phyloP scores from a whole-genome alignment of 2,329 filamentous ascomycete genomes.

The Bipolaris oryzae region DNA sequence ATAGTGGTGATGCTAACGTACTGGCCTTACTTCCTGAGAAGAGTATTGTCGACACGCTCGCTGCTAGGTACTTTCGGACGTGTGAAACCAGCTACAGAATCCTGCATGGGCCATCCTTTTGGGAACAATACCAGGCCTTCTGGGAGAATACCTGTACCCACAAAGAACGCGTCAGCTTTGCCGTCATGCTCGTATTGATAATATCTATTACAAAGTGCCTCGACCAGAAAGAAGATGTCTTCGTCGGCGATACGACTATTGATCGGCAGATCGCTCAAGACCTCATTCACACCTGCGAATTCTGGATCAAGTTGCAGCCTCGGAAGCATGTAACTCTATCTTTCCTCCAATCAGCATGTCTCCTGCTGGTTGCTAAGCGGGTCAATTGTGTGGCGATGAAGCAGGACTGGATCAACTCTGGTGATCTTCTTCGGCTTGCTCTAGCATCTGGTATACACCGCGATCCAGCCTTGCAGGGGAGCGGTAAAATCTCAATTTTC shows the following conservation, averaged over 20 bases:
- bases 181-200: conserved; percentile 51
- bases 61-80: conserved; percentile 55
- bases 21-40: conserved; percentile 47
- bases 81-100: conserved; percentile 61
- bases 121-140: conserved; percentile 55
- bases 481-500: conserved; percentile 44
- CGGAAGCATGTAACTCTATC: conserved; percentile 60
- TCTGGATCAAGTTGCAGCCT: conserved; percentile 53
- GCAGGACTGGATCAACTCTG: conserved; percentile 59
- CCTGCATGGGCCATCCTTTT: conserved; percentile 60
- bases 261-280: conserved; percentile 49
- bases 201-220: conserved; percentile 48
- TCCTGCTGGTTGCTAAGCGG: conserved; percentile 58
- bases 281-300: conserved; percentile 50
- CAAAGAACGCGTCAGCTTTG: conserved; percentile 39
- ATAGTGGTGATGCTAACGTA: conserved; percentile 42
- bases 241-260: conserved; percentile 52
- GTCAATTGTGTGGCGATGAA: conserved; percentile 60
- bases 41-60: conserved; percentile 50
- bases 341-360: conserved; percentile 59
- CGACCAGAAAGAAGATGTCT: conserved; percentile 41
- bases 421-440: conserved; percentile 58
- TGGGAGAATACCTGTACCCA: conserved; percentile 49
- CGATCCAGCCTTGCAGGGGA: conserved; percentile 49
- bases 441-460: conserved; percentile 62